Evolutionary conservation across 768 basidiomycete species (phyloP).

Genomic region (Tulasnella sp.): DNA sequence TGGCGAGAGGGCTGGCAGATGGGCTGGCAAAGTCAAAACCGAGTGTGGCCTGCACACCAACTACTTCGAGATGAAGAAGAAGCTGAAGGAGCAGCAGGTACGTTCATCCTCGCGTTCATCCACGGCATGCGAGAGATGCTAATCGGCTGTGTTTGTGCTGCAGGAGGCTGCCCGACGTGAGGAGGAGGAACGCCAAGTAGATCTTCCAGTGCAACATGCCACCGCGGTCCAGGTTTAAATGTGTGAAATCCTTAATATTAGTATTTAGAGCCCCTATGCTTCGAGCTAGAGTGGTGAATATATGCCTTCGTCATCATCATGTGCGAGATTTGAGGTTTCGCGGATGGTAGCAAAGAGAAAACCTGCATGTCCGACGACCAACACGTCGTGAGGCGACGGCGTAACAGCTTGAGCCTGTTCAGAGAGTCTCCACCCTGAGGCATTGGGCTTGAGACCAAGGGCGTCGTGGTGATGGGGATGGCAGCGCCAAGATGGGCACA

Average conservation of each 20-base stretch:
- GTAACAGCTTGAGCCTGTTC: not conserved
- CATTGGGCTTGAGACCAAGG: not conserved
- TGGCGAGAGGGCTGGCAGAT: conserved; percentile 83
- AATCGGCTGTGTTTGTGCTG: not conserved
- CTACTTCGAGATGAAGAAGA: conserved; percentile 62
- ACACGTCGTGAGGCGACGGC: not conserved
- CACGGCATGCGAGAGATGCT: not conserved
- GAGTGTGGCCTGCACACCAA: conserved; percentile 96
- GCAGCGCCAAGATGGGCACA: not conserved
- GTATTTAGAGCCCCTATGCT: not conserved
- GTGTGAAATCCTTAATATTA: not conserved
- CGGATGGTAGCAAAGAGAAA: too few species aligned
- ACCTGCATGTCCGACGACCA: too few species aligned
- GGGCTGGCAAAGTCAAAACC: conserved; percentile 84
- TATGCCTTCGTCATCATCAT: not conserved
- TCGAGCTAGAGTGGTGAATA: not conserved
- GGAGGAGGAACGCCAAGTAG: not conserved
- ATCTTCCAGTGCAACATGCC: not conserved
- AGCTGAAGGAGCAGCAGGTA: conserved; percentile 38
- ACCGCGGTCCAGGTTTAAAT: not conserved
- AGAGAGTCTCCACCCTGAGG: not conserved
- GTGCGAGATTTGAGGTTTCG: not conserved
- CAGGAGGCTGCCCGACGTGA: not conserved
- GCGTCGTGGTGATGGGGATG: not conserved
- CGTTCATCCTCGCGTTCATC: not conserved